Evolutionary conservation across 2,329 filamentous ascomycete genomes (phyloP).

Genomic region (Fusarium sp.): DNA sequence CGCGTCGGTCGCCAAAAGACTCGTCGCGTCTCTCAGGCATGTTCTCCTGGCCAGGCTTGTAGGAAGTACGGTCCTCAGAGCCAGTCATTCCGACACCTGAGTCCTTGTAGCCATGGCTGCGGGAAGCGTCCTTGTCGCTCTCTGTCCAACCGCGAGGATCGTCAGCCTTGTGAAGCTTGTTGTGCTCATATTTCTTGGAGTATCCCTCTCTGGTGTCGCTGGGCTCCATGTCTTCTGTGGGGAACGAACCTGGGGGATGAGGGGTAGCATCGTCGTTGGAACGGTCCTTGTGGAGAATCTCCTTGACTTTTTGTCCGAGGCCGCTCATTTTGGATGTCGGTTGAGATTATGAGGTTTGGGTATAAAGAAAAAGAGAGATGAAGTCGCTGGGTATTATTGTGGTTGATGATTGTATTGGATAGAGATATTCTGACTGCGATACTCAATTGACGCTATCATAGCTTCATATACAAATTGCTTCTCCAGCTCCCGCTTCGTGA

Average conservation of each 20-base stretch:
- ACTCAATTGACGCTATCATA: neutral
- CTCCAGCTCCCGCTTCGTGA: neutral
- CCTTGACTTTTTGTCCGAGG: conserved; percentile 30
- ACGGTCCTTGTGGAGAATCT: conserved; percentile 12
- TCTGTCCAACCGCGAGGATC: conserved; percentile 33
- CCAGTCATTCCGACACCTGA: conserved; percentile 28
- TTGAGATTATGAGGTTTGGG: neutral
- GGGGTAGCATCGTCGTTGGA: conserved; percentile 15
- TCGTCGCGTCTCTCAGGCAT: conserved; percentile 9
- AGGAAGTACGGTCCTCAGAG: neutral
- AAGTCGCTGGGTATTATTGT: neutral
- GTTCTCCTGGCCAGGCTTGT: neutral
- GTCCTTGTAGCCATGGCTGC: conserved; percentile 28
- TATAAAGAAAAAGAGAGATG: neutral
- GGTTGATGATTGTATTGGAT: neutral
- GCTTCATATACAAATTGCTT: conserved; percentile 24
- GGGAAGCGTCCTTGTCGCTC: neutral
- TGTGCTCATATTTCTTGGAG: conserved; percentile 26
- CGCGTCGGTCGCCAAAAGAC: neutral
- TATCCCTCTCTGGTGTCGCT: conserved; percentile 7
- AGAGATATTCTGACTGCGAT: neutral
- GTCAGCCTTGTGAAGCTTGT: conserved; percentile 38
- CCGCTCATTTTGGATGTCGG: conserved; percentile 12
- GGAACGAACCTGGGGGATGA: conserved; percentile 37
- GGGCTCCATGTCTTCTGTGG: conserved; percentile 30